phyloP scores from a whole-genome alignment of 2,329 filamentous ascomycete species.

The Diaporthe velutina region DNA sequence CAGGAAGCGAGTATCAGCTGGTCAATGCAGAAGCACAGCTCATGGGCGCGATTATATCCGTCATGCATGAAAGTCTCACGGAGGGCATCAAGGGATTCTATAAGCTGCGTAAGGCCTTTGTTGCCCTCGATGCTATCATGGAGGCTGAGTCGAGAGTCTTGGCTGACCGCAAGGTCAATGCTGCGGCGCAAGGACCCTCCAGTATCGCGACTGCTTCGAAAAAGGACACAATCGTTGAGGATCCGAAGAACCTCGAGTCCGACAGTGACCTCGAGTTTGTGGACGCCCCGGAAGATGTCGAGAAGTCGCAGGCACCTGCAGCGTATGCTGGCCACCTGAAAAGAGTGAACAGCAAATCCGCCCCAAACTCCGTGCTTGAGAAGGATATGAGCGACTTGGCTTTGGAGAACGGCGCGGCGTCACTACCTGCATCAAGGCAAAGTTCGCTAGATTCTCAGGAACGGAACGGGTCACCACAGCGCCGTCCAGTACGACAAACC shows the following conservation, averaged over 20 bases:
- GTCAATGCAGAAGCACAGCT: conserved; percentile 88
- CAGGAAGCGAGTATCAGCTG: conserved; percentile 88
- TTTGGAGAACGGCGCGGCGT: conserved; percentile 11
- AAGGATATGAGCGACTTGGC: conserved; percentile 33
- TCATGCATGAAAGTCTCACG: conserved; percentile 92
- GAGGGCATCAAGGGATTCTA: conserved; percentile 94
- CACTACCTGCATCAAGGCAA: conserved; percentile 29
- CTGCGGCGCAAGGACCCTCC: neutral
- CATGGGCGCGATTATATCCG: conserved; percentile 88
- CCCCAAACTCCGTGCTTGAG: conserved; percentile 35
- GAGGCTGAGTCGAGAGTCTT: conserved; percentile 74
- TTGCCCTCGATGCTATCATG: conserved; percentile 84
- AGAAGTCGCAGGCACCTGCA: conserved; percentile 58
- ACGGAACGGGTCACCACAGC: conserved; percentile 35
- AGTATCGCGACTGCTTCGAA: neutral
- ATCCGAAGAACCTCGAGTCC: conserved; percentile 38
- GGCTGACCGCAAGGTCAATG: conserved; percentile 40
- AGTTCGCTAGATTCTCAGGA: conserved; percentile 31
- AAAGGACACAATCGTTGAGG: neutral
- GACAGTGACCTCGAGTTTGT: conserved; percentile 65
- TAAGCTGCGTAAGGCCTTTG: conserved; percentile 89
- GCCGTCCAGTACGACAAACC: conserved; percentile 47
- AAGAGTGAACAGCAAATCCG: conserved; percentile 43
- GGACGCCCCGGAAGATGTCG: conserved; percentile 63
- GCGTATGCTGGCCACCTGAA: conserved; percentile 61